phyloP scores from a whole-genome alignment of 208 protist genomes.

The Lotmaria passim region DNA sequence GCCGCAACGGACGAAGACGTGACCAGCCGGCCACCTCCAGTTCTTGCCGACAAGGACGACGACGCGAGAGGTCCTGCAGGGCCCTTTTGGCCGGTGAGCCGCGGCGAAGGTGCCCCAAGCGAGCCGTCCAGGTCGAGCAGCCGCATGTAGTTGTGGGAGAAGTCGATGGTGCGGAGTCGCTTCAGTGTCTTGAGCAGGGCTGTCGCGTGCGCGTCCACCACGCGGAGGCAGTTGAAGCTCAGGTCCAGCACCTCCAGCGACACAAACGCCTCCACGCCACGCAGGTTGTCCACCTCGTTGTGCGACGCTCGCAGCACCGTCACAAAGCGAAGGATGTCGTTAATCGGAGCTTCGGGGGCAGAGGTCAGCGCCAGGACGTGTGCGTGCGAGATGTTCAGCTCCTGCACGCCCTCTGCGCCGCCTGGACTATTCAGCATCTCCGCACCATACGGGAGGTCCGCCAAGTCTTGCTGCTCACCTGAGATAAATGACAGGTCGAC shows the following conservation, averaged over 20 bases:
- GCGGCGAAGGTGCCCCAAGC: slow-evolving; percentile 20
- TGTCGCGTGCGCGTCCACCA: slow-evolving; percentile 62
- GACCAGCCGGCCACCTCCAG: not conserved
- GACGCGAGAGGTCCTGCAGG: not conserved
- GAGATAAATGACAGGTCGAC: slow-evolving; percentile 38
- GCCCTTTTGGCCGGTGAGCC: not conserved
- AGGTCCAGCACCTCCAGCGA: slow-evolving; percentile 79
- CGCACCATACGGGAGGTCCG: slow-evolving; percentile 31
- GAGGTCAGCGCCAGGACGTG: slow-evolving; percentile 43
- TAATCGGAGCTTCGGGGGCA: slow-evolving; percentile 31
- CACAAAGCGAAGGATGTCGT: slow-evolving; percentile 44
- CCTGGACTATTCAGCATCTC: slow-evolving; percentile 3
- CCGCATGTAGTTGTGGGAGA: slow-evolving; percentile 73
- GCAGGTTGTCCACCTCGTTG: slow-evolving; percentile 64
- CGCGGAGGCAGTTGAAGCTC: slow-evolving; percentile 70
- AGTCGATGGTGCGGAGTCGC: slow-evolving; percentile 52
- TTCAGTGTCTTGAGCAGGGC: slow-evolving; percentile 55
- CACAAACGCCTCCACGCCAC: slow-evolving; percentile 66
- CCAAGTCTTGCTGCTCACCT: slow-evolving; percentile 31
- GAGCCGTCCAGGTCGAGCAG: slow-evolving; percentile 57
- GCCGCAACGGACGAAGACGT: slow-evolving; percentile 1
- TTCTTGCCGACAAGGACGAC: not conserved
- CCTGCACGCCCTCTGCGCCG: slow-evolving; percentile 24
- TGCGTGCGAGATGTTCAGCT: slow-evolving; percentile 33
- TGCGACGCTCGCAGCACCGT: slow-evolving; percentile 68